Conservation (phyloP, 164 flowering plant species). For the Euptelea pleiosperma region DNA sequence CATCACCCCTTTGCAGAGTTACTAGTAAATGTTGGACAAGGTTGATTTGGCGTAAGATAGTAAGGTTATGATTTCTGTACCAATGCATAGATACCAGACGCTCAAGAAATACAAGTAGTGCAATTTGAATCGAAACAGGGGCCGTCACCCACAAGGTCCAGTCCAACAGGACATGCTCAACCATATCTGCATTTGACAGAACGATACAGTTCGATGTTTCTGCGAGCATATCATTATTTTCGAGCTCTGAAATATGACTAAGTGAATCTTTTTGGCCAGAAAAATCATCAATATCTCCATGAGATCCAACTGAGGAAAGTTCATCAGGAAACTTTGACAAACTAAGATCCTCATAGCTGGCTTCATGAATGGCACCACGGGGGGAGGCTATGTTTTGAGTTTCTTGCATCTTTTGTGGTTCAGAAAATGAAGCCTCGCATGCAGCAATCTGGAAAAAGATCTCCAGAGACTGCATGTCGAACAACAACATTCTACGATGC, state of each 20-base stretch:
- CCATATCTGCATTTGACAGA: constrained; percentile 95
- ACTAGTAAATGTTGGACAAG: constrained; percentile 96
- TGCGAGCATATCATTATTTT: constrained; percentile 55
- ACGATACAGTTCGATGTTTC: constrained; percentile 96
- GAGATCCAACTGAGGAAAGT: constrained; percentile 78
- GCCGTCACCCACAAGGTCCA: constrained; percentile 99
- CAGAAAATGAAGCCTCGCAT: constrained; percentile 95
- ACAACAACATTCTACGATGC: constrained; percentile 78
- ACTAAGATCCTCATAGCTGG: constrained; percentile 60
- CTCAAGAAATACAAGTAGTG: constrained; percentile 91
- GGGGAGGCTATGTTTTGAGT: constrained; percentile 41
- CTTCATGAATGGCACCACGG: constrained; percentile 38
- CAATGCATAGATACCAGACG: constrained; percentile 97
- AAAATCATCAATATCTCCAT: constrained; percentile 91
- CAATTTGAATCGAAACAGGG: constrained; percentile 81
- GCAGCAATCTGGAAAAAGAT: constrained; percentile 99
- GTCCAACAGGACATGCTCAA: constrained; percentile 95
- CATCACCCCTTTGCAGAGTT: constrained; percentile 98
- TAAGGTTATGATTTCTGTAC: constrained; percentile 96
- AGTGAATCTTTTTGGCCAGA: constrained; percentile 77
- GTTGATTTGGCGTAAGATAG: constrained; percentile 82
- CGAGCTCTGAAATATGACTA: constrained; percentile 93
- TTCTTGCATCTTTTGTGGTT: constrained; percentile 58
- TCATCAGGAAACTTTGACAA: constrained; percentile 80
- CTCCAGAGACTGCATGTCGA: constrained; percentile 94